Conservation (phyloP, 2,329 filamentous ascomycete genomes). For the Colletotrichum cordylinicola region DNA sequence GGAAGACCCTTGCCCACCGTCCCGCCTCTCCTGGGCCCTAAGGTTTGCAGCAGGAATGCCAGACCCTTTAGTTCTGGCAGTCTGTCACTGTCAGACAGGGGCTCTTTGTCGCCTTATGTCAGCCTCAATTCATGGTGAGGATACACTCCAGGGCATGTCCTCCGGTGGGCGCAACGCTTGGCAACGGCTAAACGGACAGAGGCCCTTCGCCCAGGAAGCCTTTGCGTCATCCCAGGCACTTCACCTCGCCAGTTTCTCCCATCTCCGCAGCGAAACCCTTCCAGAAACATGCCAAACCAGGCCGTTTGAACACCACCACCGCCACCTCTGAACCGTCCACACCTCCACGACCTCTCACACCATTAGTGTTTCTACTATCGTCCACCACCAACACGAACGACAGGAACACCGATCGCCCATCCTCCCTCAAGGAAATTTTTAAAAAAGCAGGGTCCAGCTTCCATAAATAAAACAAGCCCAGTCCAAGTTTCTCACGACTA, state of each 20-base stretch:
- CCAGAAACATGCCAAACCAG: neutral
- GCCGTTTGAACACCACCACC: neutral
- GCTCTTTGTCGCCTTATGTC: neutral
- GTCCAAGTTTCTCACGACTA: neutral
- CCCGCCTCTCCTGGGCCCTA: neutral
- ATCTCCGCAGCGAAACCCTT: neutral
- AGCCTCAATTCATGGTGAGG: neutral
- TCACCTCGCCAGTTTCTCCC: neutral
- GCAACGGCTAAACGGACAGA: neutral
- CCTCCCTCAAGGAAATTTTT: neutral
- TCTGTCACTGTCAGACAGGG: neutral
- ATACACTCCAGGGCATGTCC: neutral
- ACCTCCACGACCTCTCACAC: neutral
- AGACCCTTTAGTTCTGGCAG: neutral
- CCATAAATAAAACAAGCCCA: slow-evolving; percentile 2
- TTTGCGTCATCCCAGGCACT: neutral
- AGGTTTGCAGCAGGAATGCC: neutral
- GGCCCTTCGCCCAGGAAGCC: neutral
- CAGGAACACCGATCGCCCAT: neutral
- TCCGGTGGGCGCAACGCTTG: neutral
- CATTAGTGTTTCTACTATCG: neutral
- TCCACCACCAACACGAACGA: neutral
- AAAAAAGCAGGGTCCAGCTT: slow-evolving; percentile 11
- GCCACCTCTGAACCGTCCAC: neutral
- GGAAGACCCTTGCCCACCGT: neutral